Conservation (phyloP, 2,329 filamentous ascomycete species). For the Epichloe gansuensis region DNA sequence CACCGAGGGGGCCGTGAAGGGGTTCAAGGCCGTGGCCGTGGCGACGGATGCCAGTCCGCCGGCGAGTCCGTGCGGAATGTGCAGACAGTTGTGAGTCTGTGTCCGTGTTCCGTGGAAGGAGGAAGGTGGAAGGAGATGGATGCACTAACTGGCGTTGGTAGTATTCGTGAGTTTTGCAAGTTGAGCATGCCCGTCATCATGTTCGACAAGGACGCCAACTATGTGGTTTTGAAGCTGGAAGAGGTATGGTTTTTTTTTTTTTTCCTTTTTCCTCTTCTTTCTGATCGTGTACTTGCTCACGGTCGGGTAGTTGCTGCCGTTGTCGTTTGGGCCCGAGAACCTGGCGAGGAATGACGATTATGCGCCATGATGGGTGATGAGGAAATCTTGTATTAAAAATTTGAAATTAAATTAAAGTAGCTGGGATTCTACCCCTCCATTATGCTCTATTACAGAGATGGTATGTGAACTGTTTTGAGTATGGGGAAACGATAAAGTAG, state of each 20-base stretch:
- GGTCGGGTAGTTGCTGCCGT: slow-evolving; percentile 44
- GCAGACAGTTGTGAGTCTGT: slow-evolving; percentile 66
- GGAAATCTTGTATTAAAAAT: no score
- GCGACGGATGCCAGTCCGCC: slow-evolving; percentile 63
- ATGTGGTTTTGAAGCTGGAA: slow-evolving; percentile 54
- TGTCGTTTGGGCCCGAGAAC: slow-evolving; percentile 54
- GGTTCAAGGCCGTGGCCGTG: slow-evolving; percentile 71
- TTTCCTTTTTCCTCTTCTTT: neutral
- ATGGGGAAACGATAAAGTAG: no score
- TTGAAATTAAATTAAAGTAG: no score
- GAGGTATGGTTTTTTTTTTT: slow-evolving; percentile 33
- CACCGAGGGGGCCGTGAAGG: slow-evolving; percentile 32
- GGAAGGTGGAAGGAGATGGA: slow-evolving; percentile 7
- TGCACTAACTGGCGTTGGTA: slow-evolving; percentile 17
- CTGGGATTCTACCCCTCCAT: no score
- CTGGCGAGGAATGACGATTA: slow-evolving; percentile 17
- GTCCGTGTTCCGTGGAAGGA: neutral
- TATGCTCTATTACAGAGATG: no score
- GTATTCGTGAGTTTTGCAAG: slow-evolving; percentile 64
- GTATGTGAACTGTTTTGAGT: no score
- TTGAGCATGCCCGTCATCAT: slow-evolving; percentile 70
- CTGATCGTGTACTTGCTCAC: slow-evolving; percentile 4
- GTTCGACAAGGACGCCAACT: slow-evolving; percentile 74
- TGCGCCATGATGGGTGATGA: no score
- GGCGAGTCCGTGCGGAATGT: slow-evolving; percentile 85